phyloP scores from a whole-genome alignment of 208 protist species.

The Trypanosoma vivax region DNA sequence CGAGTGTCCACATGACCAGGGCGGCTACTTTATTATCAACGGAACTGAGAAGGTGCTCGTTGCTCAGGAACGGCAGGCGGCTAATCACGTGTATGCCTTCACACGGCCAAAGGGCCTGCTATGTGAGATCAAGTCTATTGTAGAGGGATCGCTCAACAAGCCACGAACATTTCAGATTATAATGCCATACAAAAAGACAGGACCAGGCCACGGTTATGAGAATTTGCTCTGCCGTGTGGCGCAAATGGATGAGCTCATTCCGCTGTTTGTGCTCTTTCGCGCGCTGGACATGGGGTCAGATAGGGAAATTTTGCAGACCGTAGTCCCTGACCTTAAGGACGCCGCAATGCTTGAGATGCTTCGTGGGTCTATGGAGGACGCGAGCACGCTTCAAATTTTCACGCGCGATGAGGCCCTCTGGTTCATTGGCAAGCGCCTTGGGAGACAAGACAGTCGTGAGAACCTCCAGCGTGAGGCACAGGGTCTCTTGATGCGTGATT shows the following conservation, averaged over 20 bases:
- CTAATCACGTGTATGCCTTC: conserved; percentile 96
- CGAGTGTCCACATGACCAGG: conserved; percentile 94
- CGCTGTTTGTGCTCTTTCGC: conserved; percentile 95
- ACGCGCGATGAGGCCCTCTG: conserved; percentile 94
- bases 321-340: conserved; percentile 79
- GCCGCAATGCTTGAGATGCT: conserved; percentile 81
- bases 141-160: conserved; percentile 82
- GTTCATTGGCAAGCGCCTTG: conserved; percentile 91
- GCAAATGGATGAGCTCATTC: conserved; percentile 60
- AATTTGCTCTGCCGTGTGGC: conserved; percentile 66
- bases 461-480: conserved; percentile 90
- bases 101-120: conserved; percentile 88
- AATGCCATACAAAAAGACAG: conserved; percentile 62
- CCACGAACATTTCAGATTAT: conserved; percentile 91
- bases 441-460: conserved; percentile 67
- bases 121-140: conserved; percentile 93
- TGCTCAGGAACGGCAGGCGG: conserved; percentile 87
- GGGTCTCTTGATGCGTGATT: conserved; percentile 89
- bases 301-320: conserved; percentile 94
- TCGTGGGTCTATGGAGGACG: conserved; percentile 92
- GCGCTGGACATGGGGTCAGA: conserved; percentile 96
- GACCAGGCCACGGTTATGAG: conserved; percentile 54
- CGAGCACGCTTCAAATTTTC: conserved; percentile 77
- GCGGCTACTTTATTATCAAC: conserved; percentile 98
- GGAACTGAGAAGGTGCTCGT: conserved; percentile 96